A percentile compares a stretch with the other conserved stretches of the same genome.
Conservation (phyloP, 495 filamentous ascomycete genomes). For the Schizothecium vesticola region DNA sequence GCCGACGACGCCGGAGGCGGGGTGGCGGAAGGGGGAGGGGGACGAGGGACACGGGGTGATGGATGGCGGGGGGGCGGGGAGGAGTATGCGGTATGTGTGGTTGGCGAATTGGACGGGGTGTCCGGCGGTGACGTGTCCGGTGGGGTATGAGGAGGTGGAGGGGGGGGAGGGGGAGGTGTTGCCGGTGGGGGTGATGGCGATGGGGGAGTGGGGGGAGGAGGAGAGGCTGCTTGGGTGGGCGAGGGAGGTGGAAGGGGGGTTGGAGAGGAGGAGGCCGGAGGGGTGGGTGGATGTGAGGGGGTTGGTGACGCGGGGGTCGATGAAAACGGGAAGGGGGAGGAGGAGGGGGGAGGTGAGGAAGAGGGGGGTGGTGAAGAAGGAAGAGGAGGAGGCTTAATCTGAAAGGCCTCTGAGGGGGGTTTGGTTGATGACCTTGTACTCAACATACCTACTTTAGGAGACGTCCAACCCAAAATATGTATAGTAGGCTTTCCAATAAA, state of each 20-base stretch:
- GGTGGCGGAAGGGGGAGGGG: constrained; percentile 54
- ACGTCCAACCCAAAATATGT: no score
- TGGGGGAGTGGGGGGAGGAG: constrained; percentile 84
- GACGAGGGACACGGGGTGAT: constrained; percentile 61
- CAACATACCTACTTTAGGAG: no score
- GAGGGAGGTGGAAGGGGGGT: constrained; percentile 55
- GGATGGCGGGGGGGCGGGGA: constrained; percentile 65
- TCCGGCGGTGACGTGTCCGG: constrained; percentile 72
- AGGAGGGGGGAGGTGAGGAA: not conserved
- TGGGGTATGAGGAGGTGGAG: constrained; percentile 60
- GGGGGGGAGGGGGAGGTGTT: constrained; percentile 36
- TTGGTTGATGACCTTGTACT: no score
- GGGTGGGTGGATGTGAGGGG: constrained; percentile 41
- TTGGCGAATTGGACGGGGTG: constrained; percentile 78
- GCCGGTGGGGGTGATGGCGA: constrained; percentile 84
- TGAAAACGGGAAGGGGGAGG: not conserved
- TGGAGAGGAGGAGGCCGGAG: constrained; percentile 34
- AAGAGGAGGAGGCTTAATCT: not conserved
- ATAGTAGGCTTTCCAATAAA: no score
- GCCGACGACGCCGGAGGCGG: constrained; percentile 70
- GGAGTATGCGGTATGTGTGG: constrained; percentile 86
- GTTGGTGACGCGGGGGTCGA: constrained; percentile 19
- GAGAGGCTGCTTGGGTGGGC: constrained; percentile 74
- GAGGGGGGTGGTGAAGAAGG: not conserved
- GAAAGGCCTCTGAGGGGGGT: no score